Evolutionary conservation across 1,284 basidiomycete genomes (phyloP).

Genomic region (Cutaneotrichosporon mucoides): DNA sequence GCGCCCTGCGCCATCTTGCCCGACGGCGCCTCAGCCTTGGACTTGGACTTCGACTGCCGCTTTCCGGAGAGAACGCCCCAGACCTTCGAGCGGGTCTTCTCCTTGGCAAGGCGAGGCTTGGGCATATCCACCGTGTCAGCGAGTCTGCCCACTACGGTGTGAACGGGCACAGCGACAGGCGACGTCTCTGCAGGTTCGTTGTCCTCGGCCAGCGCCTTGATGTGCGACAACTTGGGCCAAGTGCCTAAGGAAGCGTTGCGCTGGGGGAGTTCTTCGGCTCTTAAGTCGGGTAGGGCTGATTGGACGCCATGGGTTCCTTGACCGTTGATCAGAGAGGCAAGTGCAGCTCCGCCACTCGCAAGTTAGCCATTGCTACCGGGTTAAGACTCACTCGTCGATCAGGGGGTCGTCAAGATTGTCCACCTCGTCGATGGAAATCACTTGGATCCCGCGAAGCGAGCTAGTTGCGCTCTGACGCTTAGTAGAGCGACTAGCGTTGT

Average conservation of each 20-base stretch:
- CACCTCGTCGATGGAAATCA: slow-evolving; percentile 5
- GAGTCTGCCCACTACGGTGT: no score
- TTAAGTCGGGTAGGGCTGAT: no score
- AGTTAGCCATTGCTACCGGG: no score
- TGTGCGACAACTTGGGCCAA: slow-evolving; percentile 5
- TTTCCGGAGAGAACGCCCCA: slow-evolving; percentile 34
- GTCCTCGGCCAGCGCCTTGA: background rate
- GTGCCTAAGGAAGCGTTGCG: slow-evolving; percentile 17
- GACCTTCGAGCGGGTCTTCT: slow-evolving; percentile 38
- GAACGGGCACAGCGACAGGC: no score
- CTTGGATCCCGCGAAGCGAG: background rate
- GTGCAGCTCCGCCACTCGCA: background rate
- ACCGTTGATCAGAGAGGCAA: no score
- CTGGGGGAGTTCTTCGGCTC: background rate
- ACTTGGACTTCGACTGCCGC: background rate
- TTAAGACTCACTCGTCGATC: slow-evolving; percentile 4
- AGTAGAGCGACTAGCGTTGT: background rate
- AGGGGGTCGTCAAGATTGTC: slow-evolving; percentile 9
- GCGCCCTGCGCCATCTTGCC: no score
- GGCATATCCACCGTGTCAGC: no score
- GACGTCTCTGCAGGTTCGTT: background rate
- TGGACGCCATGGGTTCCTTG: no score
- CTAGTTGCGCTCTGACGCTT: background rate
- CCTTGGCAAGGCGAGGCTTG: slow-evolving; percentile 18
- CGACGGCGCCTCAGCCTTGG: no score